Evolutionary conservation across 148 eudicot genomes (phyloP).

Genomic region (Rhododendron kiyosumense): DNA sequence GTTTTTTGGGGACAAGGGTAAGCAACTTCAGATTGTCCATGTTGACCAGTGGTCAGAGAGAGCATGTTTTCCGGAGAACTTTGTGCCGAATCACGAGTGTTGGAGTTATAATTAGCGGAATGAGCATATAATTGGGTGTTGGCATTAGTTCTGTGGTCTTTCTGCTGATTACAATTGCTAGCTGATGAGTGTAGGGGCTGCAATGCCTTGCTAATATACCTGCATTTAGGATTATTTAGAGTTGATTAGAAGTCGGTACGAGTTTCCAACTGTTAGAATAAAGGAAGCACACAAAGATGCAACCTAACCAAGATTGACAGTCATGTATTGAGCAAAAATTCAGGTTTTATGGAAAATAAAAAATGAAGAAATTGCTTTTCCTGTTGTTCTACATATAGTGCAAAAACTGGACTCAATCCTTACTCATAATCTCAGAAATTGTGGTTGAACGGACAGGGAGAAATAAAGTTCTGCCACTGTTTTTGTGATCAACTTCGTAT

Average conservation of each 20-base stretch:
- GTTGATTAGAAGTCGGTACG: neutral
- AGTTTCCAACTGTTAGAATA: neutral
- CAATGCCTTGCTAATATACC: neutral
- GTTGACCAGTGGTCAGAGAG: constrained; percentile 18
- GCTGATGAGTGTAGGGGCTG: neutral
- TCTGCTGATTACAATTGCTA: neutral
- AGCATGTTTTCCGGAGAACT: constrained; percentile 25
- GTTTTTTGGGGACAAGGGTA: constrained; percentile 23
- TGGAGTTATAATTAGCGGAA: neutral
- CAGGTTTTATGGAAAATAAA: neutral
- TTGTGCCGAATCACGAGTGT: constrained; percentile 15
- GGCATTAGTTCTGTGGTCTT: neutral
- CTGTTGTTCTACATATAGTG: neutral
- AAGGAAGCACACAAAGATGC: neutral
- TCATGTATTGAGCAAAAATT: neutral
- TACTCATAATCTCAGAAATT: neutral
- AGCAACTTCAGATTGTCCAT: constrained; percentile 28
- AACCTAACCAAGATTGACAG: neutral
- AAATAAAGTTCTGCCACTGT: neutral
- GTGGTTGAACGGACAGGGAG: neutral
- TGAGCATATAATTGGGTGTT: neutral
- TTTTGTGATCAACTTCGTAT: neutral
- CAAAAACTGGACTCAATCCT: neutral
- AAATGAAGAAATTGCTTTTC: neutral
- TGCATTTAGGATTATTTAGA: neutral